Conservation (phyloP, 495 filamentous ascomycete species). For the Xylaria intraflava region DNA sequence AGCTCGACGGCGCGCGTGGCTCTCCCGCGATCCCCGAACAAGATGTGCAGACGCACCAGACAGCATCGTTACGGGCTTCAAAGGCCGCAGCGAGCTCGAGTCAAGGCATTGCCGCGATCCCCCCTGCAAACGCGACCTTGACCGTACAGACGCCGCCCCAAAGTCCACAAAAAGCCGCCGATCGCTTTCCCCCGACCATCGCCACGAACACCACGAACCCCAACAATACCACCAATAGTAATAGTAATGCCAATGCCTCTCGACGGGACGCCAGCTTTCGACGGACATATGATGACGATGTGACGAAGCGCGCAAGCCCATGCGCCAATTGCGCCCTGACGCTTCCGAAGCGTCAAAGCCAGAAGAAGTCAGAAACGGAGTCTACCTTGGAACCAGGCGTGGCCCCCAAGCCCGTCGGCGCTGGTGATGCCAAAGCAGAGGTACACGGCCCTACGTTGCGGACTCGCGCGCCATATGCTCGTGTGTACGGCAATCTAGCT, state of each 20-base stretch:
- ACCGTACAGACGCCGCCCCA: constrained; percentile 56
- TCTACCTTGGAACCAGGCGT: neutral
- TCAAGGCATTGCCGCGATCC: constrained; percentile 10
- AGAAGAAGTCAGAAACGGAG: constrained; percentile 10
- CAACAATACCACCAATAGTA: neutral
- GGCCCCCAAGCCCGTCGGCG: constrained; percentile 15
- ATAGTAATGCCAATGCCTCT: constrained; percentile 23
- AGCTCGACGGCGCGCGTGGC: constrained; percentile 28
- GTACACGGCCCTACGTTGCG: constrained; percentile 36
- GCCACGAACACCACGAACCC: neutral
- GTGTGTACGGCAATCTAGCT: constrained; percentile 36
- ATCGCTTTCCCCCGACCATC: constrained; percentile 20
- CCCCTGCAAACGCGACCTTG: constrained; percentile 15
- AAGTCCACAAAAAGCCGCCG: constrained; percentile 46
- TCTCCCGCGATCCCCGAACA: constrained; percentile 34
- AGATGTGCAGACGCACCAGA: constrained; percentile 36
- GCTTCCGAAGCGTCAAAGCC: constrained; percentile 46
- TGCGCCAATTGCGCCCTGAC: constrained; percentile 59
- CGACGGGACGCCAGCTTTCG: constrained; percentile 46
- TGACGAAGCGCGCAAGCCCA: constrained; percentile 45
- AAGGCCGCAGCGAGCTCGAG: constrained; percentile 12
- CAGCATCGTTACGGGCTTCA: constrained; percentile 30
- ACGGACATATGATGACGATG: constrained; percentile 51
- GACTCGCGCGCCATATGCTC: constrained; percentile 44
- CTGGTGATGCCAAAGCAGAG: constrained; percentile 25